Evolutionary conservation across 331 rosid species (phyloP), one percentile per base, ranked within the genome.

Genomic region (Telfairia occidentalis): DNA sequence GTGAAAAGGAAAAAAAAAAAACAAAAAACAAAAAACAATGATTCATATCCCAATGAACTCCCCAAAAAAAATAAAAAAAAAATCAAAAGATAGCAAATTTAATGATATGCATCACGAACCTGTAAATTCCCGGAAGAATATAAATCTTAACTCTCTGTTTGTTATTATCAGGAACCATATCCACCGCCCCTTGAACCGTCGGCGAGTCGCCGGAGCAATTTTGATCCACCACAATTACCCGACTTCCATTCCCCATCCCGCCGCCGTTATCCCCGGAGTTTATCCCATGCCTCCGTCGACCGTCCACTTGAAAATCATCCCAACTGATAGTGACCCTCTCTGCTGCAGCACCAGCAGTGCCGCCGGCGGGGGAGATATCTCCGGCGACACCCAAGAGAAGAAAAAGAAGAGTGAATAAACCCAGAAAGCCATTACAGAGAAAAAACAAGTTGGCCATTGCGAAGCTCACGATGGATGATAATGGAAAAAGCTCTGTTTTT

Each of bases 251-350:
- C 30, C 7, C 35, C 71, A 1, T 71, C 53, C 23, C 75, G 37
- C 4, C 55, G 19, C 82, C 15, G 3, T 70, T 73, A 21, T 78
- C 79, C 7, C 75, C 63, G 37, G 75, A 46, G 54, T 16, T 46
- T 5, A 70, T 3, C 37, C 58, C 26, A 34, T 46, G 21, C 42
- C 74, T 32, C 38, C 2, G 4, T 1, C 0, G 26, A 11, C 43
- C 90, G 60, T 85, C 85, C 32, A 94, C 88, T 38, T 61, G 73
- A 76, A 94, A 64, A 83, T 94, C 97, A 67, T 86, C 90, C 98
- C 97, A 94, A 75, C 88, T 84, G 10, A 93, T 91, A 6, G 26
- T 3, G 70, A 60, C 82, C 53, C 69, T 77, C 82, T 57, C 80
- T 9, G 50, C n/a, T 0, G 7, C 53, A 26, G 2, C 48, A 15